Base-by-base conservation (phyloP, 495 filamentous ascomycete genomes). In the Tuber melanosporum region DNA sequence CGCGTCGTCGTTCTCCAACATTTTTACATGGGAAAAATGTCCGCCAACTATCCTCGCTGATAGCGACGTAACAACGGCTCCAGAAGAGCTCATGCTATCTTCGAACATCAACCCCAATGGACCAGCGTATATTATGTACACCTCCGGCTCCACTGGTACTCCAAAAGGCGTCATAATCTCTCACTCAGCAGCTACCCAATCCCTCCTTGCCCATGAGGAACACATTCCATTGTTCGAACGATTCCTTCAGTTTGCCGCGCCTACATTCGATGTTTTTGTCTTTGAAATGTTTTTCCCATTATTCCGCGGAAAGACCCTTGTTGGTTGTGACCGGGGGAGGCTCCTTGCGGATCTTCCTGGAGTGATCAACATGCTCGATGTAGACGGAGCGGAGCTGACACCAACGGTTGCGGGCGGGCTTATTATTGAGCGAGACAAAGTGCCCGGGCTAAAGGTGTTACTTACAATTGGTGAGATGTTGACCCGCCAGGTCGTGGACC, bases 381-480 rank as follows among this genome's bases (percentile, higher is more conserved):
- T 93, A 10, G 93, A 97, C 81, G 93, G 91, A 3, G 92, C 90
- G 70, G 93, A 95, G 84, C 84, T 96, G 66, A 95, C 93, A 2
- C 93, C 93, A 0, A 94, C 93, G 1, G 93, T 95, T 9, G 91
- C 89, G 0, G 89, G 89, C 7, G 91, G 89, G 66, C 81, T 95
- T 19, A 84, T 97, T 32, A 87, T 87, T 17, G 88, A 85, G 9
- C 87, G 91, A 69, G 81, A 86, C 1, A 87, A 86, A 32, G 91
- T 89, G 0, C 93, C 93, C 0, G 82, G 84, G 0, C 81, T 97
- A 49, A 86, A 85, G 41, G 83, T 92, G 1, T 86, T 96, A 1
- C 84, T 95, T 19, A 95, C 93, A 0, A 96, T 95, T 78, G 93
- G 93, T 7, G 93, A 97, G 84, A 95, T 94, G 92, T 88, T 97